Evolutionary conservation across 1,284 basidiomycete species (phyloP), one percentile per base, ranked within the genome.

Genomic region (Irpex sp.): DNA sequence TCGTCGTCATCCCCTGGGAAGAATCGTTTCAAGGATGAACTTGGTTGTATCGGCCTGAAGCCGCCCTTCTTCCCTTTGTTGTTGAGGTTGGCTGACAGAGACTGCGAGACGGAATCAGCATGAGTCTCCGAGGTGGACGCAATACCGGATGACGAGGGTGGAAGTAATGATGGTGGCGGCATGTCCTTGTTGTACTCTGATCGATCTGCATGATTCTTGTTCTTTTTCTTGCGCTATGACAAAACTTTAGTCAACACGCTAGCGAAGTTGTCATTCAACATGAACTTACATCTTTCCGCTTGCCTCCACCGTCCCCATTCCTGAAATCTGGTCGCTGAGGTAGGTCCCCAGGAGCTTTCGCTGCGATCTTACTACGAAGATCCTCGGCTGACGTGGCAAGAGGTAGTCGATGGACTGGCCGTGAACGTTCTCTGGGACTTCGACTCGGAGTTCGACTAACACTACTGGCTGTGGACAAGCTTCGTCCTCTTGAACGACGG

Each of bases 1-100:
- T 79, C 77, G n/a, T 89, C 89, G 33, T 92, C 89, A 58, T 87
- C 86, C 0, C 81, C 83, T 53, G 90, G 89, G 70, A 92, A 92
- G 72, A 92, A 91, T 66, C 79, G 81, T 70, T 86, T 88, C 51
- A 92, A 76, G 1, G 87, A 80, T 13, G 84, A 87, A 67, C 80
- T 89, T 7, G 81, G 59, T 53, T 74, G 70, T 2, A 90, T 87
- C 1, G 89, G 88, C 68, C 83, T 88, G 75, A 90, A 90, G 11
- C 85, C 85, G 6, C 78, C 69, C 61, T 78, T 74, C 71, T 79
- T 87, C 3, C 68, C 62, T n/a, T 66, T 65, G 6, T 47, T 37
- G 6, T 50, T 19, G 4, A 33, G 26, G 21, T 15, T 35, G 9
- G 63, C 19, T 15, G 53, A 35, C 17, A 35, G 31, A 15, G 49